Evolutionary conservation across 2,329 filamentous ascomycete species (phyloP).

Genomic region (Fusarium tuaranense): DNA sequence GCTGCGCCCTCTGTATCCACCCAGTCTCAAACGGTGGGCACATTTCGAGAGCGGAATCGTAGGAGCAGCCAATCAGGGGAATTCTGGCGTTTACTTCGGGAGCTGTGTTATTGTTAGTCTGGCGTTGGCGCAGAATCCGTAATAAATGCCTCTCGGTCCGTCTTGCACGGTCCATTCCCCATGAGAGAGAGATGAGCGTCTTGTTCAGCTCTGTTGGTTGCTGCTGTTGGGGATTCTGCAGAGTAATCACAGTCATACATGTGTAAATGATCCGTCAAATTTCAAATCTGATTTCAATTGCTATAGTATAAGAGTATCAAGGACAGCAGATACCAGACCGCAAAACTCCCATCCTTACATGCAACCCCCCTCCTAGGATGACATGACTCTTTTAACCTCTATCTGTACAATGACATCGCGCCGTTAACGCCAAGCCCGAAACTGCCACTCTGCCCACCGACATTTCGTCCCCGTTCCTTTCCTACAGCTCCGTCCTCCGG

Average conservation of each 20-base stretch:
- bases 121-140: slow-evolving; percentile 24
- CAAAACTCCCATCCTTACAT: slow-evolving; percentile 18
- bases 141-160: slow-evolving; percentile 40
- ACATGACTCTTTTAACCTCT: slow-evolving; percentile 26
- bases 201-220: not conserved
- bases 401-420: slow-evolving; percentile 27
- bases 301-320: not conserved
- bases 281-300: not conserved
- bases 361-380: slow-evolving; percentile 2
- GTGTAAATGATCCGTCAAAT: not conserved
- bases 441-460: slow-evolving; percentile 19
- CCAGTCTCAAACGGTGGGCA: slow-evolving; percentile 15
- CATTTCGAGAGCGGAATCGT: not conserved
- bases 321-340: not conserved
- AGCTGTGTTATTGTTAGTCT: slow-evolving; percentile 28
- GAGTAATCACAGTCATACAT: not conserved
- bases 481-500: slow-evolving; percentile 50
- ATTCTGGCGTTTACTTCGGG: slow-evolving; percentile 46
- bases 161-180: slow-evolving; percentile 24
- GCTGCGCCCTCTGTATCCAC: slow-evolving; percentile 17
- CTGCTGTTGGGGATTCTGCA: not conserved
- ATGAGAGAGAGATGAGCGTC: not conserved
- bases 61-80: slow-evolving; percentile 35
- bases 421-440: slow-evolving; percentile 35
- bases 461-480: slow-evolving; percentile 20